These are phyloP conservation scores for Fusarium odoratissimum DNA, from an alignment of 2,329 filamentous ascomycete species.

Conservation along the genomic window DNA sequence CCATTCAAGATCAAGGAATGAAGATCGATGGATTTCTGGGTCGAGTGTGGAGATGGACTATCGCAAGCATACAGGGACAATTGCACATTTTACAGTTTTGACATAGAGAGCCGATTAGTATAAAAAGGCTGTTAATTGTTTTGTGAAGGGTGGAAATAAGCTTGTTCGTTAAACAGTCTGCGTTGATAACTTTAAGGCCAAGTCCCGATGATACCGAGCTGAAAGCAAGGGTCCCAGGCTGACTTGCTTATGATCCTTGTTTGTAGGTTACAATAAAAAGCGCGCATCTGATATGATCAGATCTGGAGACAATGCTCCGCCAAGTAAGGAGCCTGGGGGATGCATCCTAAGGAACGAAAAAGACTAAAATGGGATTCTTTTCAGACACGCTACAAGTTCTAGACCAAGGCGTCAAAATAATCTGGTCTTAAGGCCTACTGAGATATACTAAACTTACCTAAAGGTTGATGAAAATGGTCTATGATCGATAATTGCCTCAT, in stretches of 20 bases:
- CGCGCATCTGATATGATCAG: neutral
- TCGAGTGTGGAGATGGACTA: neutral
- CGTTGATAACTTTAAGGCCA: neutral
- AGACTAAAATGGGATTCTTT: neutral
- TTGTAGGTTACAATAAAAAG: constrained; percentile 8
- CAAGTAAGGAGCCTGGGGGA: neutral
- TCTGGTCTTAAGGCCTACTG: too few relatives aligned
- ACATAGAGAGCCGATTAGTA: neutral
- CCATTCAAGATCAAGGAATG: neutral
- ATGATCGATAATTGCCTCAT: neutral
- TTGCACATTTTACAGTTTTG: neutral
- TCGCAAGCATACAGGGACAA: neutral
- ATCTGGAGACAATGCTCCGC: neutral
- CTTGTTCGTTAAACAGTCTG: neutral
- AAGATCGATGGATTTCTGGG: constrained; percentile 2
- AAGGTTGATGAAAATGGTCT: neutral
- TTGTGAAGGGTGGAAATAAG: constrained; percentile 4
- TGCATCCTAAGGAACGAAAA: neutral
- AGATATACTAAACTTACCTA: too few relatives aligned
- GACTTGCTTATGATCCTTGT: neutral
- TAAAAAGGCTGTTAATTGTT: neutral
- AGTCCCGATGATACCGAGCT: constrained; percentile 26
- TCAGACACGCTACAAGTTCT: too few relatives aligned
- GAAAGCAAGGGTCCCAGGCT: constrained; percentile 1
- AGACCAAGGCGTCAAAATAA: too few relatives aligned